Evolutionary conservation across 768 basidiomycete species (phyloP).

Genomic region (Mycena belliarum): DNA sequence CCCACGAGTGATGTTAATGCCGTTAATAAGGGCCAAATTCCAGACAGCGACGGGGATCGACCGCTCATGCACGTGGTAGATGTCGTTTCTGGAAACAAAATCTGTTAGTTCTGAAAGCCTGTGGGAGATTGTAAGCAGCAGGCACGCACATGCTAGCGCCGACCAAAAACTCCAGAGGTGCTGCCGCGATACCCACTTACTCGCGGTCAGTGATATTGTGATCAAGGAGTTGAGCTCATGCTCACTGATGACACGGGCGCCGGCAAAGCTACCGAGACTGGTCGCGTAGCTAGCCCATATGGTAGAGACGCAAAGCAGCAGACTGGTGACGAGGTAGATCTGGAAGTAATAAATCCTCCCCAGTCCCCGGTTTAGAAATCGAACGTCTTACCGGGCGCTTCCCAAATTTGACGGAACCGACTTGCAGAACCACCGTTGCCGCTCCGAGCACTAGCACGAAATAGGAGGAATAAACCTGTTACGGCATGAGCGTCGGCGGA

Average conservation of each 20-base stretch:
- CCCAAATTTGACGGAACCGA: constrained; percentile 9
- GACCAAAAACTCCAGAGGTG: constrained; percentile 15
- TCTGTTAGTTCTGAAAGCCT: not conserved
- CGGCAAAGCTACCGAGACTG: constrained; percentile 8
- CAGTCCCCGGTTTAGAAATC: not conserved
- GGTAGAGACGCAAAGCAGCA: constrained; percentile 11
- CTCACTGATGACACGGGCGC: constrained; percentile 6
- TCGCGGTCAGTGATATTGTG: not conserved
- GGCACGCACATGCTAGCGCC: constrained; percentile 15
- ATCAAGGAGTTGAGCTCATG: not conserved
- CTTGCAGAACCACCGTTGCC: constrained; percentile 10
- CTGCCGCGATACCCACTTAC: constrained; percentile 13
- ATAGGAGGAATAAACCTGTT: not conserved
- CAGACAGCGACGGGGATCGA: constrained; percentile 8
- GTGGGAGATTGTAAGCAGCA: not conserved
- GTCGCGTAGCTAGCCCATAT: constrained; percentile 11
- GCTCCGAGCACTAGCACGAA: constrained; percentile 10
- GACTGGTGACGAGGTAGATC: constrained; percentile 13
- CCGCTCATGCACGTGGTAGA: constrained; percentile 14
- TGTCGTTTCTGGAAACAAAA: constrained; percentile 3
- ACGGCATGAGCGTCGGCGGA: not conserved
- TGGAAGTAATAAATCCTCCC: not conserved
- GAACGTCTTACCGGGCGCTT: constrained; percentile 4
- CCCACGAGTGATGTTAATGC: constrained; percentile 10
- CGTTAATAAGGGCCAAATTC: constrained; percentile 14